A percentile compares a stretch with the other conserved stretches of the same genome.
Evolutionary conservation across 2,329 filamentous ascomycete species (phyloP).

Genomic region (Fonsecaea erecta): DNA sequence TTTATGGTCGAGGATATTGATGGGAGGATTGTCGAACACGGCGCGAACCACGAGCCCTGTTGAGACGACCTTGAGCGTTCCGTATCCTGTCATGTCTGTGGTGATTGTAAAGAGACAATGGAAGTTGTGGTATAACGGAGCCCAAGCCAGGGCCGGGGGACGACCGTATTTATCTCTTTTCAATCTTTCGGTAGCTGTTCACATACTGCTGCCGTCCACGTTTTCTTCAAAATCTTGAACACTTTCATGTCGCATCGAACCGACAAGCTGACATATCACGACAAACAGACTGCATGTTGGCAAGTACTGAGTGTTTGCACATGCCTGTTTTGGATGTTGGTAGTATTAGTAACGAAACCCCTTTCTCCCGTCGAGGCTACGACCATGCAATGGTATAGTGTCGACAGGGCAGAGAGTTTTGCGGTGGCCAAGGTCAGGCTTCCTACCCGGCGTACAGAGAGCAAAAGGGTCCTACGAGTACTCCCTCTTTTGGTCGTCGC

Average conservation of each 20-base stretch:
- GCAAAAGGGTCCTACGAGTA: background rate
- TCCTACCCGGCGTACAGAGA: background rate
- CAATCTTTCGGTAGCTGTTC: background rate
- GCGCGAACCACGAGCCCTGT: background rate
- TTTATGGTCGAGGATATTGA: slow-evolving; percentile 14
- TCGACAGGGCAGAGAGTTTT: background rate
- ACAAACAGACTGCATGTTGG: background rate
- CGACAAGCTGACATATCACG: background rate
- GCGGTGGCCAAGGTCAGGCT: background rate
- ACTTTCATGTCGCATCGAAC: background rate
- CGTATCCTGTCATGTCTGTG: slow-evolving; percentile 5
- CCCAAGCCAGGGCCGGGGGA: background rate
- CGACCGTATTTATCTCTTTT: background rate
- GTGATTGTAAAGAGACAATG: background rate
- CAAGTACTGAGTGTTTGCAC: background rate
- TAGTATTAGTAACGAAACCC: background rate
- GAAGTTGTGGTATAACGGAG: background rate
- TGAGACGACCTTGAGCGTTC: slow-evolving; percentile 9
- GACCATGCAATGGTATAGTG: background rate
- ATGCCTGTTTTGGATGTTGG: background rate
- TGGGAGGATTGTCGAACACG: slow-evolving; percentile 20
- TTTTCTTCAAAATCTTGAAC: background rate
- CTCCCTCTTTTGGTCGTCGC: background rate
- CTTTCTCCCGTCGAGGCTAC: background rate
- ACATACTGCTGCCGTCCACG: background rate